These are phyloP conservation scores for Phyllosticta capitalensis DNA, from an alignment of 2,329 filamentous ascomycete genomes.

Conservation along the genomic window DNA sequence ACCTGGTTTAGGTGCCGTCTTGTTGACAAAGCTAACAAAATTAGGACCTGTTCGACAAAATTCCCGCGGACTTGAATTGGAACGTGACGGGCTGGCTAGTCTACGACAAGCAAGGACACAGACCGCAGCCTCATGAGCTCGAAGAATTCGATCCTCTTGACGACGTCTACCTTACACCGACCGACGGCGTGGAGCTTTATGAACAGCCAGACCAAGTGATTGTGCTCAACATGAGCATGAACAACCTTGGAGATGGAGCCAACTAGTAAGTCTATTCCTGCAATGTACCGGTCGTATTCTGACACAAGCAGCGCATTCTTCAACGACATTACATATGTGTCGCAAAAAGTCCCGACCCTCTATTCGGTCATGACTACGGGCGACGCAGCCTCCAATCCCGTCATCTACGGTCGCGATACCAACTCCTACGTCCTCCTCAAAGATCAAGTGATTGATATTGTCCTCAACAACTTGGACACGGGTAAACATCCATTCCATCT, in stretches of 20 bases:
- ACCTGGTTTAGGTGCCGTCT: slow-evolving; percentile 19
- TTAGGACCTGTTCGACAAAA: neutral
- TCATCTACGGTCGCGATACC: slow-evolving; percentile 51
- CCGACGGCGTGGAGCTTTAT: neutral
- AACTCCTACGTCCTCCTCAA: slow-evolving; percentile 24
- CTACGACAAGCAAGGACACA: neutral
- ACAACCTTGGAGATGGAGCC: slow-evolving; percentile 30
- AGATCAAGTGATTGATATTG: slow-evolving; percentile 11
- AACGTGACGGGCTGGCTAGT: neutral
- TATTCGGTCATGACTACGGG: slow-evolving; percentile 57
- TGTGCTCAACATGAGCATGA: slow-evolving; percentile 27
- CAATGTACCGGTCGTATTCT: neutral
- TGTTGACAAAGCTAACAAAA: slow-evolving; percentile 31
- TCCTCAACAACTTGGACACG: slow-evolving; percentile 16
- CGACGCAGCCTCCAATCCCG: slow-evolving; percentile 43
- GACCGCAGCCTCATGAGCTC: neutral
- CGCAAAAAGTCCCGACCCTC: slow-evolving; percentile 57
- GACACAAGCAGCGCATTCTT: slow-evolving; percentile 21
- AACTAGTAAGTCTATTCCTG: slow-evolving; percentile 7
- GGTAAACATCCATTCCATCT: slow-evolving; percentile 37
- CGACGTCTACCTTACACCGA: neutral
- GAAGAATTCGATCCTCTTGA: neutral
- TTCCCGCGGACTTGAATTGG: neutral
- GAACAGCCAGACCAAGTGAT: slow-evolving; percentile 39
- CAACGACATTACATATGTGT: slow-evolving; percentile 52